Conservation (phyloP, 1,284 basidiomycete species). For the Ceratobasidium sp. region DNA sequence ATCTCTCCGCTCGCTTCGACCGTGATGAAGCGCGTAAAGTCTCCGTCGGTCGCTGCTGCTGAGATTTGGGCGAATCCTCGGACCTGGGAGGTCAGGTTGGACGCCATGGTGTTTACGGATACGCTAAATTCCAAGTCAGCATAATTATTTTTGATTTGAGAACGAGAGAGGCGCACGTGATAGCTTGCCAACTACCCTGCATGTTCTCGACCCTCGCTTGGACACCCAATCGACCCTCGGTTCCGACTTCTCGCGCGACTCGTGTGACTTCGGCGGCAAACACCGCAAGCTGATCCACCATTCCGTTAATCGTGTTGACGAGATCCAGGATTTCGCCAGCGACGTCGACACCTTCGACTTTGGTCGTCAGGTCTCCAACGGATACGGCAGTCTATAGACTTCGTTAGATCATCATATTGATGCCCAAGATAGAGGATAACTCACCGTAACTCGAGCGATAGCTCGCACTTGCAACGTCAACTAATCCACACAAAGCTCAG, state of each 20-base stretch:
- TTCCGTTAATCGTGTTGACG: slow-evolving; percentile 94
- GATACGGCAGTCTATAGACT: slow-evolving; percentile 86
- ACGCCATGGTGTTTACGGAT: slow-evolving; percentile 96
- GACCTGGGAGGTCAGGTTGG: slow-evolving; percentile 97
- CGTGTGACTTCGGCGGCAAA: slow-evolving; percentile 96
- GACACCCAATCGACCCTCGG: slow-evolving; percentile 96
- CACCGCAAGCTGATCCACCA: slow-evolving; percentile 96
- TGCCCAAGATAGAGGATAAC: slow-evolving; percentile 41
- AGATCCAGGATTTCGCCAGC: slow-evolving; percentile 96
- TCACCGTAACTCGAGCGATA: slow-evolving; percentile 87
- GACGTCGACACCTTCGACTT: slow-evolving; percentile 92
- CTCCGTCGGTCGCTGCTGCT: slow-evolving; percentile 98
- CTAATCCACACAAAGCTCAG: slow-evolving; percentile 58
- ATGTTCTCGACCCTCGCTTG: slow-evolving; percentile 98
- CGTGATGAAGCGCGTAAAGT: slow-evolving; percentile 99
- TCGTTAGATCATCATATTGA: background rate
- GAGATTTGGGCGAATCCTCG: slow-evolving; percentile 99
- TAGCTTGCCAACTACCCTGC: slow-evolving; percentile 98
- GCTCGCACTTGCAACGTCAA: slow-evolving; percentile 95
- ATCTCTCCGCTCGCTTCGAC: slow-evolving; percentile 99
- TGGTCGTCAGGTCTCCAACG: slow-evolving; percentile 91
- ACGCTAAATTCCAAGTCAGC: slow-evolving; percentile 62
- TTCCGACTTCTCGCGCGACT: slow-evolving; percentile 94
- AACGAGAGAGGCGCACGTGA: slow-evolving; percentile 77
- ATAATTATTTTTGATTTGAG: too few relatives aligned